These are phyloP conservation scores for Cyberlindnera sargentensis DNA, from an alignment of 805 yeast genomes.

Conservation along the genomic window DNA sequence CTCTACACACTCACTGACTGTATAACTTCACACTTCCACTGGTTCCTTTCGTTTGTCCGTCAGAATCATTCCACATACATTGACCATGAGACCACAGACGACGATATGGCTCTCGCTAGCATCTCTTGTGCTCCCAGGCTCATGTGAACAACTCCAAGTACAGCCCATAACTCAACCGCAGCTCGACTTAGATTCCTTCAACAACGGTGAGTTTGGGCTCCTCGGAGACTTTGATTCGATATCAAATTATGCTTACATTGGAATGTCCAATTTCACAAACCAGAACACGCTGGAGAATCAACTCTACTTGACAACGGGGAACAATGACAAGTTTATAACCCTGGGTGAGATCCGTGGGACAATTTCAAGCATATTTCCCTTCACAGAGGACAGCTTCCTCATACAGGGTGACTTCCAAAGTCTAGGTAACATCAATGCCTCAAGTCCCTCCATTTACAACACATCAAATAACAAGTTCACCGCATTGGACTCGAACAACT, in stretches of 20 bases:
- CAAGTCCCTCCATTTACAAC: slow-evolving; percentile 29
- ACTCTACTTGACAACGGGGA: slow-evolving; percentile 13
- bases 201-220: slow-evolving; percentile 16
- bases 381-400: slow-evolving; percentile 28
- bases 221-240: slow-evolving; percentile 33
- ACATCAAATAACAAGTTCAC: slow-evolving; percentile 21
- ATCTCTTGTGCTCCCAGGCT: background rate
- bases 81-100: no score
- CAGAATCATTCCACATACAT: no score
- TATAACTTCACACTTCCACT: no score
- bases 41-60: no score
- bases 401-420: slow-evolving; percentile 21
- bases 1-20: no score
- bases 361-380: slow-evolving; percentile 21
- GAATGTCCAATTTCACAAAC: slow-evolving; percentile 27
- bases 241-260: slow-evolving; percentile 28
- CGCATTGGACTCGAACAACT: slow-evolving; percentile 20
- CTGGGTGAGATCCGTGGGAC: slow-evolving; percentile 18
- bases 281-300: slow-evolving; percentile 16
- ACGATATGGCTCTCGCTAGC: slow-evolving; percentile 1
- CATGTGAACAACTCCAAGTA: background rate
- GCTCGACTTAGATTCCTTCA: slow-evolving; percentile 17
- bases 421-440: slow-evolving; percentile 18
- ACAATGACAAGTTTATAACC: slow-evolving; percentile 10
- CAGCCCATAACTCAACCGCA: slow-evolving; percentile 7